phyloP scores from a whole-genome alignment of 208 protist species.

The Leishmania mexicana region DNA sequence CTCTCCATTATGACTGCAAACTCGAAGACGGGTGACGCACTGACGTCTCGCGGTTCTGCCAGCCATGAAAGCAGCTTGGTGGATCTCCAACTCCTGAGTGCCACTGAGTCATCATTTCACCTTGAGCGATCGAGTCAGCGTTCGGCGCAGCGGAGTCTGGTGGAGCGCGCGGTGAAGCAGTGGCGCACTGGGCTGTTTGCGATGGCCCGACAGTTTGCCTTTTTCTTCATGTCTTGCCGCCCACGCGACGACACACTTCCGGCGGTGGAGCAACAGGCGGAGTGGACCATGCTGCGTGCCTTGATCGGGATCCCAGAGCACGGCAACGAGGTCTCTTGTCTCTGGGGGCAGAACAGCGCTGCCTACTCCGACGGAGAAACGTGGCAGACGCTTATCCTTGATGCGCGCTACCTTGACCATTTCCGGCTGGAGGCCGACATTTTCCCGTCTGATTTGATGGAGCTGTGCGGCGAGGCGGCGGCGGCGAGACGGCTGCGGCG shows the following conservation, averaged over 20 bases:
- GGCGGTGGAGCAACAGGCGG: constrained; percentile 15
- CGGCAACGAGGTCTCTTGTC: constrained; percentile 16
- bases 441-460: constrained; percentile 35
- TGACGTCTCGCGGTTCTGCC: background rate
- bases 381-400: constrained; percentile 33
- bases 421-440: constrained; percentile 19
- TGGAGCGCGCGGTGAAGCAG: constrained; percentile 11
- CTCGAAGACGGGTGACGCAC: background rate
- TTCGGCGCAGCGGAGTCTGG: constrained; percentile 9
- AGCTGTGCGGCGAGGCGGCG: constrained; percentile 39
- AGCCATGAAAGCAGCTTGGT: background rate
- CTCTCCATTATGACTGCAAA: constrained; percentile 9
- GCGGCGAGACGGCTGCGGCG: constrained; percentile 11
- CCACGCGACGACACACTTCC: constrained; percentile 3
- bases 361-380: background rate
- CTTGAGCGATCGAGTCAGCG: constrained; percentile 1
- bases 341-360: constrained; percentile 18
- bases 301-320: constrained; percentile 20
- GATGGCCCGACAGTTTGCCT: constrained; percentile 26
- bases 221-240: constrained; percentile 15
- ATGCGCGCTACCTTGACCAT: constrained; percentile 17
- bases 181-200: constrained; percentile 24
- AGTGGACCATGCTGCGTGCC: constrained; percentile 27
- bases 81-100: background rate
- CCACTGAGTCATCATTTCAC: background rate